phyloP scores from a whole-genome alignment of 2,329 filamentous ascomycete species.

The Fusarium zealandicum region DNA sequence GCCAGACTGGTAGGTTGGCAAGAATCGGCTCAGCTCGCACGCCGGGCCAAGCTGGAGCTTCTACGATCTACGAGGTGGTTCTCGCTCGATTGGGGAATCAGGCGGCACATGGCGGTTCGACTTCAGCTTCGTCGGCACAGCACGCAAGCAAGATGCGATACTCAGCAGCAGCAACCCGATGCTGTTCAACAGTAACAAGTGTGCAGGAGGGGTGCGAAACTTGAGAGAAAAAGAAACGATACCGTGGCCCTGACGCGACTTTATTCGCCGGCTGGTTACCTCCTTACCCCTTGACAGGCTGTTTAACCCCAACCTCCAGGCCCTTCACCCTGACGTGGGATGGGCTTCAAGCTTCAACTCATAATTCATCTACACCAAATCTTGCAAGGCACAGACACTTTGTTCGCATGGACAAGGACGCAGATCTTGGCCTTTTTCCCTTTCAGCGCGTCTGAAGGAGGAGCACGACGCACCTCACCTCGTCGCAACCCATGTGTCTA shows the following conservation, averaged over 20 bases:
- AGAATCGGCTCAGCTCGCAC: constrained; percentile 9
- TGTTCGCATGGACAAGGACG: neutral
- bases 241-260: constrained; percentile 13
- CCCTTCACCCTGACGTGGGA: constrained; percentile 11
- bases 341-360: constrained; percentile 4
- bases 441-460: neutral
- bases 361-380: neutral
- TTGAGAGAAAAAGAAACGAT: constrained; percentile 16
- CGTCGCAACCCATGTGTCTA: constrained; percentile 18
- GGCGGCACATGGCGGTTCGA: neutral
- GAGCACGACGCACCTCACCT: constrained; percentile 20
- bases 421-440: constrained; percentile 17
- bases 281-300: no score
- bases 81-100: neutral
- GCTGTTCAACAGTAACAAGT: neutral
- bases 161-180: neutral
- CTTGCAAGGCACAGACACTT: neutral
- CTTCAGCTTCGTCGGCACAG: neutral
- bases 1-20: constrained; percentile 3
- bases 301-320: no score
- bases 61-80: neutral
- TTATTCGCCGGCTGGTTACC: neutral
- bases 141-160: neutral
- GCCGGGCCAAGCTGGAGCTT: neutral
- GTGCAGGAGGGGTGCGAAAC: neutral